Evolutionary conservation across 139 green algal species (phyloP), one percentile per base, ranked within the genome.

Genomic region (Micromonas pusilla): DNA sequence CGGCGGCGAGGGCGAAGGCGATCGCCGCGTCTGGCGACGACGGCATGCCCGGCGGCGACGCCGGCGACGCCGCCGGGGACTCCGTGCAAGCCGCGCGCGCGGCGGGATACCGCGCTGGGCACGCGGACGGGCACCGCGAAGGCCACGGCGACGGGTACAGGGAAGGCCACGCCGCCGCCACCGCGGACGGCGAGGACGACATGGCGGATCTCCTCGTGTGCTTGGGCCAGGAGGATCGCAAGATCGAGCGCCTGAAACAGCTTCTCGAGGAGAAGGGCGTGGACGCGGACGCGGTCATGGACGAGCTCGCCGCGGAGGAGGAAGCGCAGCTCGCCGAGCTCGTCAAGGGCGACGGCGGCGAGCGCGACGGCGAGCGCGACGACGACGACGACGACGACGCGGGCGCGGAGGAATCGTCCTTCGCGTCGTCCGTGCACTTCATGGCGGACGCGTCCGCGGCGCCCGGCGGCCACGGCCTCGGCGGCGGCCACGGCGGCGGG

Each of bases 161-260:
- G 9, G 45, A 57, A 16, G 45, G 45, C 6, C 38, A 39, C 23
- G 72, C 77, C n/a, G 85, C 76, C 36, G 89, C 84, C 0, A 71
- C 83, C 36, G 79, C 75, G 9, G 88, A 93, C 54, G 85, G 70
- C 4, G 89, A 92, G 6, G 84, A 87, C 1, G 81, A 85, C 28
- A 88, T 97, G 85, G 88, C 87, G 1, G 92, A 97, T 65, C 72
- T 97, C 52, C 84, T 97, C 30, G 91, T 91, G n/a, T 97, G 92
- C 80, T 72, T 97, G 30, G 92, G 92, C 32, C 87, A 96, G 82
- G 88, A 89, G 79, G 82, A 86, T 79, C 72, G 16, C 28, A 87
- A 85, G 54, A 45, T 75, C 16, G 64, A 85, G 79, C 78, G 37
- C 53, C 72, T 93, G 33, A 76, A 74, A 3, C 79, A 82, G 66